phyloP scores from a whole-genome alignment of 441 rosid species.

The Jatropha multifida region DNA sequence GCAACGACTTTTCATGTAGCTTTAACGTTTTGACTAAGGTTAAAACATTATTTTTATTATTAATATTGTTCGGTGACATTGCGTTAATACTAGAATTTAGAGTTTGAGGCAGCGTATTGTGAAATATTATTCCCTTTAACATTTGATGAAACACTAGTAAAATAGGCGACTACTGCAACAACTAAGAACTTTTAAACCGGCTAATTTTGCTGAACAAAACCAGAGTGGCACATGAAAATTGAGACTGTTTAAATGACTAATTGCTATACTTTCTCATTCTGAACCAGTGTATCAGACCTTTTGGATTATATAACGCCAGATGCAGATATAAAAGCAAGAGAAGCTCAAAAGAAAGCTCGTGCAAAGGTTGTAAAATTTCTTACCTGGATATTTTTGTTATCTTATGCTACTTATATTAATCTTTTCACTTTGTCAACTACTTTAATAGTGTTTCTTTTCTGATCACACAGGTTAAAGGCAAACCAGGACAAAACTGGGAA shows the following conservation, averaged over 20 bases:
- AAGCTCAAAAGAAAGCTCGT: slow-evolving; percentile 58
- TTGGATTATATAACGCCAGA: slow-evolving; percentile 59
- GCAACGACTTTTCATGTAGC: no score
- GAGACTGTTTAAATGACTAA: slow-evolving; percentile 9
- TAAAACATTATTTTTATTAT: no score
- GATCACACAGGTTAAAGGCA: slow-evolving; percentile 67
- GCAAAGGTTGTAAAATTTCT: slow-evolving; percentile 46
- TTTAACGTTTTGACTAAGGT: no score
- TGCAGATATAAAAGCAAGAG: slow-evolving; percentile 52
- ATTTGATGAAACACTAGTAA: no score
- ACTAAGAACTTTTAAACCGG: no score
- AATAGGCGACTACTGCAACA: no score
- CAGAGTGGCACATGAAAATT: neutral
- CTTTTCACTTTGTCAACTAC: slow-evolving; percentile 19
- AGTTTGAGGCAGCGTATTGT: no score
- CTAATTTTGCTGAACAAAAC: no score
- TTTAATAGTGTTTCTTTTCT: slow-evolving; percentile 23
- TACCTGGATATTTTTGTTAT: neutral
- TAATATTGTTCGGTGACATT: no score
- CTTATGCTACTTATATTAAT: neutral
- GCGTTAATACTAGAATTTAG: no score
- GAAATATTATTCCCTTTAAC: no score
- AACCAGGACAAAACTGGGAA: slow-evolving; percentile 40
- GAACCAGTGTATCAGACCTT: slow-evolving; percentile 68
- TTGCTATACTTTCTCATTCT: slow-evolving; percentile 24